Percentiles rank a stretch among this genome's conserved stretches.
phyloP scores from a whole-genome alignment of 371 early-diverging fungal genomes.

The Smittium culicis region DNA sequence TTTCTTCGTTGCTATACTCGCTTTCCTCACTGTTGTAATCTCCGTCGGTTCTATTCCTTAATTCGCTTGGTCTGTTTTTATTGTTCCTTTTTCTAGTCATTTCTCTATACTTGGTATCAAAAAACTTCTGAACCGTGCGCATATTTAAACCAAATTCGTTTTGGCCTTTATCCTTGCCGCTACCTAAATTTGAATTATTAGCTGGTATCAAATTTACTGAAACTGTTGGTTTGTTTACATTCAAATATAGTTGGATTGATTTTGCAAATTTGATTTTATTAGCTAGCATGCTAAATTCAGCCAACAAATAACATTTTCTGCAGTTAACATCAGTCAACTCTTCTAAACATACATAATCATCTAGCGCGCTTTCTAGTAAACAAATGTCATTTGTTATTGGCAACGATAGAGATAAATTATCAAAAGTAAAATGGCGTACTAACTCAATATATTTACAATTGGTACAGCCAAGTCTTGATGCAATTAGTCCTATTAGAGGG shows the following conservation, averaged over 20 bases:
- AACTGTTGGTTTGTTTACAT: too few species aligned
- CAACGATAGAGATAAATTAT: slow-evolving; percentile 58
- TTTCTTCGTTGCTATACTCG: not conserved
- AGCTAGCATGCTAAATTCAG: slow-evolving; percentile 39
- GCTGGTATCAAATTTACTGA: too few species aligned
- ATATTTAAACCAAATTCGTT: too few species aligned
- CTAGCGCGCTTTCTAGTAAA: slow-evolving; percentile 49
- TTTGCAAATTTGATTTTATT: slow-evolving; percentile 17
- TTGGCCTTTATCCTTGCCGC: too few species aligned
- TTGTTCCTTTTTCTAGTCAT: too few species aligned
- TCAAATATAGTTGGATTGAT: too few species aligned
- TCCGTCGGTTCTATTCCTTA: too few species aligned
- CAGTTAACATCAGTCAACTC: slow-evolving; percentile 57
- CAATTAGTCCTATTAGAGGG: slow-evolving; percentile 61
- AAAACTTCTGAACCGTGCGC: too few species aligned
- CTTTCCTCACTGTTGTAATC: not conserved
- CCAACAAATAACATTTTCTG: slow-evolving; percentile 50
- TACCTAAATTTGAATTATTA: too few species aligned
- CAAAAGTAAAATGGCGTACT: slow-evolving; percentile 68
- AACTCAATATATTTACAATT: slow-evolving; percentile 69
- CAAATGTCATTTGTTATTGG: slow-evolving; percentile 36
- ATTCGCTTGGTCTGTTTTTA: too few species aligned
- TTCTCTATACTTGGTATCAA: too few species aligned
- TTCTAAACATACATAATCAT: slow-evolving; percentile 52
- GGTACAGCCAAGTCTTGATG: slow-evolving; percentile 59